Evolutionary conservation across 1,139 yeast genomes (phyloP).

Genomic region (Meyerozyma athensensis): DNA sequence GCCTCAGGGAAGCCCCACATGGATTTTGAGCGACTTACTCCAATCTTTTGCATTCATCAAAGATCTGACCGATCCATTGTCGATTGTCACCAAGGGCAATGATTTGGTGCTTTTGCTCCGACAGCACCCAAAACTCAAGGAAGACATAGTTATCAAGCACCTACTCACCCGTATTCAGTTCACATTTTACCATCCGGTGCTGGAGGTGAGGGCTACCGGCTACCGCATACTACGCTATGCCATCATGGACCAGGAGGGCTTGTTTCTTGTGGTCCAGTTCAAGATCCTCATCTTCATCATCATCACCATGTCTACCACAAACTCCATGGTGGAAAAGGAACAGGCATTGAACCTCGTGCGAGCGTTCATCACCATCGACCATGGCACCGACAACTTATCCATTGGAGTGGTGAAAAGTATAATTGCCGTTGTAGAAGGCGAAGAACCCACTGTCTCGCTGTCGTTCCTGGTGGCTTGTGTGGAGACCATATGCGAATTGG

Average conservation of each 20-base stretch:
- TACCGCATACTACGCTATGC: slow-evolving; percentile 69
- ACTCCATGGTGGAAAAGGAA: slow-evolving; percentile 59
- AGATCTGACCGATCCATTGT: slow-evolving; percentile 37
- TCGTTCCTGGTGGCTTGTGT: slow-evolving; percentile 31
- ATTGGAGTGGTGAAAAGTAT: slow-evolving; percentile 69
- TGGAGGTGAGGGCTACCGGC: slow-evolving; percentile 71
- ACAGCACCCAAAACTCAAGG: slow-evolving; percentile 55
- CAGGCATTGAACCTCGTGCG: slow-evolving; percentile 77
- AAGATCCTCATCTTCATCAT: slow-evolving; percentile 62
- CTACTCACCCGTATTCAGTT: slow-evolving; percentile 58
- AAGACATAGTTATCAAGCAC: slow-evolving; percentile 60
- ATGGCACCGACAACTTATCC: slow-evolving; percentile 53
- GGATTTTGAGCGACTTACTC: slow-evolving; percentile 33
- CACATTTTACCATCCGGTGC: slow-evolving; percentile 52
- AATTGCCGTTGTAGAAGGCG: slow-evolving; percentile 50
- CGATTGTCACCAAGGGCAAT: slow-evolving; percentile 56
- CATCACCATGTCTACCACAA: slow-evolving; percentile 55
- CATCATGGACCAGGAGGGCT: slow-evolving; percentile 49
- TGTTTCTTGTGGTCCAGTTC: slow-evolving; percentile 39
- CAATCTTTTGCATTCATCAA: slow-evolving; percentile 21
- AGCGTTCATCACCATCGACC: slow-evolving; percentile 51
- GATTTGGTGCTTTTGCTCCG: slow-evolving; percentile 55
- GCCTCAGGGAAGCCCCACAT: slow-evolving; percentile 28
- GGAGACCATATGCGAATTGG: slow-evolving; percentile 70
- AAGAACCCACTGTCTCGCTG: background rate